Evolutionary conservation across 169 alveolate genomes (phyloP).

Genomic region (Cryptosporidium muris): DNA sequence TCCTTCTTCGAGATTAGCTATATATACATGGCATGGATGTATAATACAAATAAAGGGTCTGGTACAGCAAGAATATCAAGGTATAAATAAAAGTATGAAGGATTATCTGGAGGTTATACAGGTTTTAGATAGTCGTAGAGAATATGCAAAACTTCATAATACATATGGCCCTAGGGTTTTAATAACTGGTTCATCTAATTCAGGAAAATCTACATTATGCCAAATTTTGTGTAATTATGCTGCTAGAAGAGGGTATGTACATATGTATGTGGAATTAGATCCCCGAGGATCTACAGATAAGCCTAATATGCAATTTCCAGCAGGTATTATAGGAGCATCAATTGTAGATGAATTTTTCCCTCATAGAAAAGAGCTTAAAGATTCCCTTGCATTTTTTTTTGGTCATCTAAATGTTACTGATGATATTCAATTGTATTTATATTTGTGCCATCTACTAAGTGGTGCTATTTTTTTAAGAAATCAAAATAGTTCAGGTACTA

Average conservation of each 20-base stretch:
- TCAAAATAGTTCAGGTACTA: conserved; percentile 45
- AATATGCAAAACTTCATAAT: conserved; percentile 81
- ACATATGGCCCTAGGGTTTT: conserved; percentile 84
- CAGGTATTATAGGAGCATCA: conserved; percentile 78
- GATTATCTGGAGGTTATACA: conserved; percentile 81
- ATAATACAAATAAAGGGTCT: conserved; percentile 85
- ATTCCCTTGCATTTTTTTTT: conserved; percentile 81
- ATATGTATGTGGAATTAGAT: conserved; percentile 85
- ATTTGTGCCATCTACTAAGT: conserved; percentile 44
- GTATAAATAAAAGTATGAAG: conserved; percentile 83
- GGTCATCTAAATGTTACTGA: conserved; percentile 83
- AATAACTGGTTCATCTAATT: conserved; percentile 86
- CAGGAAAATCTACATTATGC: conserved; percentile 88
- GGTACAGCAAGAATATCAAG: conserved; percentile 87
- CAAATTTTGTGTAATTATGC: conserved; percentile 83
- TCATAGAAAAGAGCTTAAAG: conserved; percentile 71
- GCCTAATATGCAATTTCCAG: conserved; percentile 78
- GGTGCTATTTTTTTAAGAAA: conserved; percentile 43
- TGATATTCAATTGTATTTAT: conserved; percentile 77
- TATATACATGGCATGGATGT: conserved; percentile 88
- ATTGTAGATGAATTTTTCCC: conserved; percentile 66
- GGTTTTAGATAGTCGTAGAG: conserved; percentile 82
- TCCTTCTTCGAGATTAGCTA: conserved; percentile 82
- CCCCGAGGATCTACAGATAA: conserved; percentile 84
- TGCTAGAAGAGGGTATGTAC: conserved; percentile 83